Evolutionary conservation across 257 asterid genomes (phyloP), one percentile per base, ranked within the genome.

Genomic region (Solanum medicagineum): DNA sequence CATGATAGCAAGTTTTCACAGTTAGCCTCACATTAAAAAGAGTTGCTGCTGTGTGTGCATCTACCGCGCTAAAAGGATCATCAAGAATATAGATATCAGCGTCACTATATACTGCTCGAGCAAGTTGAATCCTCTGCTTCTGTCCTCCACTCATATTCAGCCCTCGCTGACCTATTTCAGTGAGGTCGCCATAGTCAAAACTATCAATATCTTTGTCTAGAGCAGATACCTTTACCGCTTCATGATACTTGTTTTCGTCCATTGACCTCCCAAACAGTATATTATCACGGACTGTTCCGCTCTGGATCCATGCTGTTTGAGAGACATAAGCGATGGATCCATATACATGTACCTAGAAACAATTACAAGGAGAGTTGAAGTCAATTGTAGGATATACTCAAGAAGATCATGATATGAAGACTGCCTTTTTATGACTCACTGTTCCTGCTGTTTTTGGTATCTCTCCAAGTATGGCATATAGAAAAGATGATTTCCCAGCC

Each of bases 1-100:
- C 40, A 56, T 32, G 24, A n/a, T 42, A 55, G 1, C 62, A 81
- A 63, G n/a, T 80, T 29, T 24, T 22, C 14, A 80, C 55, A 84
- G 36, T 56, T 85, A 68, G 68, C 45, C 92, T 84, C 87, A 94
- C 98, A 65, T 93, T 88, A 85, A 93, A 94, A 86, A 94, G 97
- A 29, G 88, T 54, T 73, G 92, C 88, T 29, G 98, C 94, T 73
- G 98, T 93, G 55, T 93, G 97, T 83, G 98, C 98, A 91, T 94
- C 98, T 11, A 95, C 96, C 13, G 98, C 98, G 85, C 98, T 93
- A 86, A 95, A 95, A 82, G 98, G 98, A 81, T 95, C 98, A 36
- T 95, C 98, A 20, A 94, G 93, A 83, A 89, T 92, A 90, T 91
- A 95, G 4, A 95, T 92, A 17, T 95, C 95, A 8, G 96, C 94